Conservation (phyloP, 805 yeast species). For the Saccharomycopsis oosterbeekiorum region DNA sequence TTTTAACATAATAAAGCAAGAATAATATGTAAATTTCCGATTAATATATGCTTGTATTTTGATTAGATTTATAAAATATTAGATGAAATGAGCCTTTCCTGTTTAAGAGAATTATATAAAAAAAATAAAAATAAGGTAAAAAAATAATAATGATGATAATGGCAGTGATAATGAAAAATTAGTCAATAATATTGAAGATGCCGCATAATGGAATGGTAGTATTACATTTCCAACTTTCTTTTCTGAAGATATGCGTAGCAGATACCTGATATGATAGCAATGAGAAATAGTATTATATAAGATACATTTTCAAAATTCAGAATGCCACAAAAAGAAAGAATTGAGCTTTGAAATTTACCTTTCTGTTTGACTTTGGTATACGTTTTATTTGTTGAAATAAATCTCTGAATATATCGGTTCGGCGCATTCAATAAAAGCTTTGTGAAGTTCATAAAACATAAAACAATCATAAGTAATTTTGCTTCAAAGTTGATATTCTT, state of each 20-base stretch:
- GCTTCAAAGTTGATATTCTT: neutral
- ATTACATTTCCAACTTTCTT: neutral
- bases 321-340: neutral
- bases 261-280: conserved; percentile 5
- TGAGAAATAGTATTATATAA: neutral
- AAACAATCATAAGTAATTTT: neutral
- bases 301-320: neutral
- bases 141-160: too few species aligned
- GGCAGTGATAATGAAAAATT: too few species aligned
- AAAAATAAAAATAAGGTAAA: too few species aligned
- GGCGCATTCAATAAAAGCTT: neutral
- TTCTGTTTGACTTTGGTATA: neutral
- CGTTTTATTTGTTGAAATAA: neutral
- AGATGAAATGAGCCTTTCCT: too few species aligned
- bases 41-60: too few species aligned
- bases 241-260: conserved; percentile 8
- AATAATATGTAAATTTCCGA: too few species aligned
- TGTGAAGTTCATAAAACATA: neutral
- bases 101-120: too few species aligned
- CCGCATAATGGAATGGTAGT: neutral
- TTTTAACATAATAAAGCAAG: too few species aligned
- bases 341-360: neutral
- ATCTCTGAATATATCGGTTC: neutral
- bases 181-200: too few species aligned
- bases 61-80: too few species aligned